phyloP scores from a whole-genome alignment of 2,329 filamentous ascomycete genomes.

The Fusarium sambucinum region DNA sequence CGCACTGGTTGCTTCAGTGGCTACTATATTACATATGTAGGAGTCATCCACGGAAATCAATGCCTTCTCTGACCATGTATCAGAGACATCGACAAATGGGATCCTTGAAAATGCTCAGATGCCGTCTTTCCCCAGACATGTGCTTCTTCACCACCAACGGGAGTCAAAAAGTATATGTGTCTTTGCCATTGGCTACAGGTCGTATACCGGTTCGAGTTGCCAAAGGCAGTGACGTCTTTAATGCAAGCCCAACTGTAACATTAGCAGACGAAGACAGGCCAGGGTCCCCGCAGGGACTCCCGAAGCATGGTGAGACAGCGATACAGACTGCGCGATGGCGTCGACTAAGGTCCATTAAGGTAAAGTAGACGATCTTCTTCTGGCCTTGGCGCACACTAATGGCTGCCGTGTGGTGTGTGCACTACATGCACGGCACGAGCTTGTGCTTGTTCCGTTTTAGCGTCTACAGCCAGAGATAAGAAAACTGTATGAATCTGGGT shows the following conservation, averaged over 20 bases:
- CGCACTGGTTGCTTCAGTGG: neutral
- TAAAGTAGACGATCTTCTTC: constrained; percentile 37
- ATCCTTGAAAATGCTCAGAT: constrained; percentile 30
- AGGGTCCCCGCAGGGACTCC: constrained; percentile 45
- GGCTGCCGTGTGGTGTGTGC: constrained; percentile 40
- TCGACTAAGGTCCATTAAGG: constrained; percentile 26
- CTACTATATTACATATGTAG: neutral
- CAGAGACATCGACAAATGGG: constrained; percentile 13
- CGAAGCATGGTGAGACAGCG: constrained; percentile 46
- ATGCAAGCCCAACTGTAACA: constrained; percentile 38
- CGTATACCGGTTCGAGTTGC: constrained; percentile 40
- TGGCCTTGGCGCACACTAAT: constrained; percentile 31
- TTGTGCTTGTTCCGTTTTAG: constrained; percentile 46
- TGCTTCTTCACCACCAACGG: constrained; percentile 11
- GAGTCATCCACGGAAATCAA: constrained; percentile 25
- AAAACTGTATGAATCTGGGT: constrained; percentile 34
- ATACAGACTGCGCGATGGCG: constrained; percentile 40
- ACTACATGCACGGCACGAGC: constrained; percentile 38
- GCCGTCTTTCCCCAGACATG: constrained; percentile 19
- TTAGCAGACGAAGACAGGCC: constrained; percentile 17
- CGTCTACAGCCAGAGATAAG: constrained; percentile 53
- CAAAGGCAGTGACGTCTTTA: constrained; percentile 47
- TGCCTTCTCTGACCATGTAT: constrained; percentile 19
- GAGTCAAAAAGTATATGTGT: constrained; percentile 9
- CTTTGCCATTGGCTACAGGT: constrained; percentile 21